These are phyloP conservation scores for Phaeosphaeriaceae sp. DNA, from an alignment of 2,329 filamentous ascomycete genomes.

Conservation along the genomic window DNA sequence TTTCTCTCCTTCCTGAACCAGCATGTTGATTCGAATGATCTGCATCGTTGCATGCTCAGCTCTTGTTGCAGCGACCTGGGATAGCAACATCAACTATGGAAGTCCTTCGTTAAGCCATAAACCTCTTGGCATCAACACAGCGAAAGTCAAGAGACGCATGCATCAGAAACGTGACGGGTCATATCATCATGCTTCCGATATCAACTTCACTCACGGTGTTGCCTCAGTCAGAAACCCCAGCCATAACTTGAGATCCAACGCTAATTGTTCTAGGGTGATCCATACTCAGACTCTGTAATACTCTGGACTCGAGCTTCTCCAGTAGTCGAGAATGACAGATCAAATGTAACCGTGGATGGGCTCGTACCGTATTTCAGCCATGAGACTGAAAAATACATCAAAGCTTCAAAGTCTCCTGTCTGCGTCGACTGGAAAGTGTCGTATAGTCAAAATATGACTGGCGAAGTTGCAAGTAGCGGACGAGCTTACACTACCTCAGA, in stretches of 20 bases:
- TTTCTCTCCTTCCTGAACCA: background rate
- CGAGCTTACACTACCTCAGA: conserved; percentile 73
- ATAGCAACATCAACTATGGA: conserved; percentile 67
- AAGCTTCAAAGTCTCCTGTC: conserved; percentile 65
- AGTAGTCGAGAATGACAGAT: conserved; percentile 47
- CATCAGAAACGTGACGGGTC: conserved; percentile 15
- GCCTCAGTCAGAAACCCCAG: conserved; percentile 29
- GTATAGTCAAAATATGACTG: conserved; percentile 54
- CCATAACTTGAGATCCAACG: background rate
- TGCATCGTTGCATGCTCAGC: background rate
- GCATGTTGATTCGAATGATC: background rate
- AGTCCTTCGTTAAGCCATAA: conserved; percentile 69
- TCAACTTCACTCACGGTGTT: conserved; percentile 54
- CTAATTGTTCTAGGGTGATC: conserved; percentile 42
- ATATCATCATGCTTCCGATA: conserved; percentile 23
- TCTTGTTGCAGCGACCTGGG: conserved; percentile 13
- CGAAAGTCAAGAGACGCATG: conserved; percentile 60
- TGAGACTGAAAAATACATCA: conserved; percentile 60
- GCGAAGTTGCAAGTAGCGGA: conserved; percentile 60
- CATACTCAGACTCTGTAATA: conserved; percentile 50
- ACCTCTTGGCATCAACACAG: conserved; percentile 66
- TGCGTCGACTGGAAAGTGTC: conserved; percentile 72
- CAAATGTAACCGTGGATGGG: conserved; percentile 63
- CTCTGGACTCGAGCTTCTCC: conserved; percentile 46
- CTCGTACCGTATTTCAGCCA: conserved; percentile 61